Conservation (phyloP, 805 yeast species). For the Candida insectorum region DNA sequence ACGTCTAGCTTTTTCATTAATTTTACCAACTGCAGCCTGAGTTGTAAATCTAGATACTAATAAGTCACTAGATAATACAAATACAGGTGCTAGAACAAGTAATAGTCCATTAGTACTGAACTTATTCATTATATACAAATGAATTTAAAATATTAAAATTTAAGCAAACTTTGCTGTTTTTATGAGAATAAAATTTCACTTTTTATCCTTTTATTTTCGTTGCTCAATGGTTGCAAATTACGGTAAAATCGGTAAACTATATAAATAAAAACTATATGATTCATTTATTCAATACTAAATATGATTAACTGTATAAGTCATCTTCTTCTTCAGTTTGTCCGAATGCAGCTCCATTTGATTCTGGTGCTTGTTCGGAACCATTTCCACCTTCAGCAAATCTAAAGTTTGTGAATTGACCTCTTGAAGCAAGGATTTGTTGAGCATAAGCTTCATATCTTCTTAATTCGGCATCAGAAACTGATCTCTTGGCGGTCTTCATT, state of each 20-base stretch:
- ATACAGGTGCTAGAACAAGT: slow-evolving; percentile 27
- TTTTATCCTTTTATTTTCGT: no score
- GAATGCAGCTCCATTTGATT: slow-evolving; percentile 41
- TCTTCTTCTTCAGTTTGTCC: slow-evolving; percentile 54
- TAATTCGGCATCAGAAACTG: slow-evolving; percentile 94
- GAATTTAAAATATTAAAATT: no score
- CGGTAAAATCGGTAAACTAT: no score
- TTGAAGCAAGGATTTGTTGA: slow-evolving; percentile 91
- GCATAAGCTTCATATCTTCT: slow-evolving; percentile 99
- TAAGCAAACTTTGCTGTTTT: no score
- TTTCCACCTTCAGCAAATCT: slow-evolving; percentile 59
- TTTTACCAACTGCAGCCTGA: slow-evolving; percentile 13
- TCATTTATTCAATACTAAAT: not conserved
- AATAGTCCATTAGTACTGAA: slow-evolving; percentile 20
- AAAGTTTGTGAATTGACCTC: slow-evolving; percentile 92
- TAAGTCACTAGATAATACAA: slow-evolving; percentile 27
- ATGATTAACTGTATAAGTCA: slow-evolving; percentile 54
- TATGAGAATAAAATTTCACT: not conserved
- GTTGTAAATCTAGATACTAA: slow-evolving; percentile 22
- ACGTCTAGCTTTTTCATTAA: slow-evolving; percentile 7
- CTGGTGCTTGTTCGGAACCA: slow-evolving; percentile 17
- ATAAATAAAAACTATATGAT: not conserved
- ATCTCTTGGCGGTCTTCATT: slow-evolving; percentile 98
- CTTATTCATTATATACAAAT: slow-evolving; percentile 14
- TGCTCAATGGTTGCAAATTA: no score